Evolutionary conservation across 73 alveolate species (phyloP).

Genomic region (Blepharisma japonicum): DNA sequence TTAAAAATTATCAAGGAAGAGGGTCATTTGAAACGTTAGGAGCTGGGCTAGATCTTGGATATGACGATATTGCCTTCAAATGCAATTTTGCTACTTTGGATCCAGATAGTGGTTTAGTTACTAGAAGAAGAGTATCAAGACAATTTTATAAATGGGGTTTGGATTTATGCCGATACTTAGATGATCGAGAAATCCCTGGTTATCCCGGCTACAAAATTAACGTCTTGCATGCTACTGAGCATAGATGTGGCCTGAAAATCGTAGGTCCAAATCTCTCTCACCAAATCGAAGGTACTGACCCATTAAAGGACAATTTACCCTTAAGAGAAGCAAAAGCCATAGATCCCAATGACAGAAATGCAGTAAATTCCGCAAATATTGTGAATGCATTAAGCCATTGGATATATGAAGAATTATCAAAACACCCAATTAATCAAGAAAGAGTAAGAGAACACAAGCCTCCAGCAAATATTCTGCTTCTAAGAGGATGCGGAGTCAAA

Average conservation of each 20-base stretch:
- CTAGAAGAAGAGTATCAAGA: slow-evolving; percentile 73
- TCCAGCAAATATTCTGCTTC: slow-evolving; percentile 56
- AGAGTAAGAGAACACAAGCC: slow-evolving; percentile 60
- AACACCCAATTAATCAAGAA: slow-evolving; percentile 60
- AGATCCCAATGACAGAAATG: slow-evolving; percentile 37
- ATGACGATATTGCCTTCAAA: slow-evolving; percentile 79
- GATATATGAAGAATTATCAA: slow-evolving; percentile 41
- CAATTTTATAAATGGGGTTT: slow-evolving; percentile 80
- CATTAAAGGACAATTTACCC: slow-evolving; percentile 61
- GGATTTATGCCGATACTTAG: slow-evolving; percentile 47
- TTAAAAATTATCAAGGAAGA: slow-evolving; percentile 69
- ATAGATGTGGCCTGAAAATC: slow-evolving; percentile 70
- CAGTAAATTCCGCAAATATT: slow-evolving; percentile 57
- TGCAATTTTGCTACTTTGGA: slow-evolving; percentile 76
- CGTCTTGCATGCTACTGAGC: slow-evolving; percentile 81
- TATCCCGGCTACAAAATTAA: slow-evolving; percentile 46
- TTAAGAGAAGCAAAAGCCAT: slow-evolving; percentile 42
- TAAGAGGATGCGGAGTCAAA: slow-evolving; percentile 83
- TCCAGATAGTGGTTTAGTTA: slow-evolving; percentile 63
- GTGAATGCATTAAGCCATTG: slow-evolving; percentile 56
- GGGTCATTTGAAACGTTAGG: slow-evolving; percentile 89
- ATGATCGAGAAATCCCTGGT: slow-evolving; percentile 45
- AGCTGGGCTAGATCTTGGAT: slow-evolving; percentile 68
- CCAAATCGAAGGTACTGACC: slow-evolving; percentile 75
- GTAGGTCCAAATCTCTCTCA: slow-evolving; percentile 63